A percentile compares a stretch with the other conserved stretches of the same genome.
Evolutionary conservation across 108 stramenopile genomes (phyloP).

Genomic region (Pseudonitzschia multistriata): DNA sequence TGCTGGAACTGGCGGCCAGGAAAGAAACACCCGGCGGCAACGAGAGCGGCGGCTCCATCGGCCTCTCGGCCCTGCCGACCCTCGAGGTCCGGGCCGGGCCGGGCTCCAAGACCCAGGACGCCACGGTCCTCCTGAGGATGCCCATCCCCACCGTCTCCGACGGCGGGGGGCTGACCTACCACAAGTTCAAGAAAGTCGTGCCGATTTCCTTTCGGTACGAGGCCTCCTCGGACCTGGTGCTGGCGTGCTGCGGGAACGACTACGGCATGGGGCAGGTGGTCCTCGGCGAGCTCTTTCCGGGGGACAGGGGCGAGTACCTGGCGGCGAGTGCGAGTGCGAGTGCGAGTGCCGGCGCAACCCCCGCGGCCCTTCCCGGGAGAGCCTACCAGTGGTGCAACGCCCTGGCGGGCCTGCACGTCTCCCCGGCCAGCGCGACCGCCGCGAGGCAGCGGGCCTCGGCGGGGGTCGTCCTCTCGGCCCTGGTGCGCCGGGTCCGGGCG

Average conservation of each 20-base stretch:
- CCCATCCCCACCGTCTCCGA: conserved; percentile 29
- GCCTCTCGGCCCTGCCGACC: conserved; percentile 7
- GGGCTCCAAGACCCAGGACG: no score
- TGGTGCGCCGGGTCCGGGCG: conserved; percentile 61
- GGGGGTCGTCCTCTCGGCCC: conserved; percentile 49
- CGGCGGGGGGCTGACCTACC: neutral
- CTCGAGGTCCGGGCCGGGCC: no score
- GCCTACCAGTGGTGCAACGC: conserved; percentile 85
- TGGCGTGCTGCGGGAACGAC: conserved; percentile 11
- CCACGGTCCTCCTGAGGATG: conserved; percentile 30
- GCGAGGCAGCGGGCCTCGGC: conserved; percentile 42
- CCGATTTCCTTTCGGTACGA: conserved; percentile 33
- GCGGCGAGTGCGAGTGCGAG: neutral
- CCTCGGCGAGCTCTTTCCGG: conserved; percentile 42
- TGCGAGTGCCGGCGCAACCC: neutral
- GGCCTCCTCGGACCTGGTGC: conserved; percentile 8
- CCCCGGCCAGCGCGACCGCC: conserved; percentile 8
- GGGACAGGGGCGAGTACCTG: conserved; percentile 29
- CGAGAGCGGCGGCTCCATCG: neutral
- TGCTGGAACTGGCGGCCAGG: conserved; percentile 13
- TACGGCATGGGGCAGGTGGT: conserved; percentile 26
- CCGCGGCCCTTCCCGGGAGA: neutral
- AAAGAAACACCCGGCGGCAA: neutral
- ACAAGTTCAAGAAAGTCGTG: conserved; percentile 19
- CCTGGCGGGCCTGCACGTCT: conserved; percentile 58